Conservation (phyloP, 225 moss, liverwort and hornwort genomes). For the Pseudisothecium myosuroides region DNA sequence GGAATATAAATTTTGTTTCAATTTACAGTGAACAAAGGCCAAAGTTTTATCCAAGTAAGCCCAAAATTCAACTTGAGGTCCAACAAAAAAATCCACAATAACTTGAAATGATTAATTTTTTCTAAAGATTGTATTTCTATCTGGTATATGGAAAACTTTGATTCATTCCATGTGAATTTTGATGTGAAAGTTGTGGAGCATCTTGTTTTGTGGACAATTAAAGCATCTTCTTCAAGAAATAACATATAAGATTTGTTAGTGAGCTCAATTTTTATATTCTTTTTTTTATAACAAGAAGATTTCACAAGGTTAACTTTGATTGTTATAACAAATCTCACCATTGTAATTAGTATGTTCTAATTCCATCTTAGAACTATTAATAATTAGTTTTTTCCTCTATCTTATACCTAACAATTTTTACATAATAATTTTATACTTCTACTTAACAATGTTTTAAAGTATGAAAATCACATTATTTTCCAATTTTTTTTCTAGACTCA, state of each 20-base stretch:
- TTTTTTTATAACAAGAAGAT: background rate
- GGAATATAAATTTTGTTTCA: background rate
- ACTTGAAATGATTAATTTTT: background rate
- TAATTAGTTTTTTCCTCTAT: background rate
- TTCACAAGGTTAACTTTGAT: background rate
- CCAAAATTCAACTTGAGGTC: fast-evolving
- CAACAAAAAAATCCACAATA: background rate
- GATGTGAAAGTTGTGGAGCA: background rate
- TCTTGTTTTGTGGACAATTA: background rate
- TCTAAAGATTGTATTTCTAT: background rate
- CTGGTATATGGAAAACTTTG: background rate
- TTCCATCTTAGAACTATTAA: background rate
- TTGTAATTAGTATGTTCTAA: background rate
- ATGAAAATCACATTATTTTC: background rate
- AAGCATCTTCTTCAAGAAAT: background rate
- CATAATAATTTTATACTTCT: too few relatives aligned
- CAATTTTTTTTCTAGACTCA: background rate
- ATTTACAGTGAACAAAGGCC: too few relatives aligned
- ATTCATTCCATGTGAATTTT: background rate
- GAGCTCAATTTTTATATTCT: background rate
- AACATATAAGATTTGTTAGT: too few relatives aligned
- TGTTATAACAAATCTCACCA: background rate
- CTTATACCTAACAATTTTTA: too few relatives aligned
- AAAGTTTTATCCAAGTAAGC: background rate
- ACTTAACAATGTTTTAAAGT: background rate